Evolutionary conservation across 768 basidiomycete genomes (phyloP), one percentile per base, ranked within the genome.

Genomic region (Suillus bovinus): DNA sequence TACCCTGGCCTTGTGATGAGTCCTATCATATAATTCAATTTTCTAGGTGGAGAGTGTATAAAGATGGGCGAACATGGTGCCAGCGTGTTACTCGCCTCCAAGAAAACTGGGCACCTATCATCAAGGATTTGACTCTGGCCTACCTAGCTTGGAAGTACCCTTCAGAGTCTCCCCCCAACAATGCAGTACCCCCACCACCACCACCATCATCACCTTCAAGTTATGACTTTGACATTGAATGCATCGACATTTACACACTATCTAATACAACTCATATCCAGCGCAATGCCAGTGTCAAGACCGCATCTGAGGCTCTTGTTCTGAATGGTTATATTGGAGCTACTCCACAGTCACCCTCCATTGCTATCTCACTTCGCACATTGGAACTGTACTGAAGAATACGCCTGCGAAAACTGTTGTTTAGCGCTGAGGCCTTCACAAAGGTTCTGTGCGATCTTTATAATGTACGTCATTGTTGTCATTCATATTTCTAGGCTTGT

Each of bases 381-480:
- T 65, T 71, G 22, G 68, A 71, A 57, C 57, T 70, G 22, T 70
- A 65, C 46, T 4, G 6, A 14, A 42, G 41, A 42, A 42, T 42
- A 5, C 7, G 65, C 20, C 49, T 62, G 9, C 34, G 54, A 11
- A 66, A 69, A 41, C 60, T 69, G 2, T 68, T 64, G 3, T 68
- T 74, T 33, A 70, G 73, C 60, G 53, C 71, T 14, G 65, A 76
- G 63, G 64, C 68, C 5, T 72, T 73, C 52, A 56, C 65, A 2
- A 72, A 72, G 46, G 66, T 68, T 5, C 22, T 76, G 13, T 76
- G 69, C 55, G 68, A 71, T 42, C 36, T 68, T 2, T 67, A 74
- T 22, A 58, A 64, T 53, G 69, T 71, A 62, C 4, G 58, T 69
- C 39, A 41, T 41, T 7, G 17, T 38, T n/a, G n/a, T n/a, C n/a